A percentile compares a stretch with the other conserved stretches of the same genome.
phyloP scores from a whole-genome alignment of 2,329 filamentous ascomycete species.

The Scedosporium aurantiacum region DNA sequence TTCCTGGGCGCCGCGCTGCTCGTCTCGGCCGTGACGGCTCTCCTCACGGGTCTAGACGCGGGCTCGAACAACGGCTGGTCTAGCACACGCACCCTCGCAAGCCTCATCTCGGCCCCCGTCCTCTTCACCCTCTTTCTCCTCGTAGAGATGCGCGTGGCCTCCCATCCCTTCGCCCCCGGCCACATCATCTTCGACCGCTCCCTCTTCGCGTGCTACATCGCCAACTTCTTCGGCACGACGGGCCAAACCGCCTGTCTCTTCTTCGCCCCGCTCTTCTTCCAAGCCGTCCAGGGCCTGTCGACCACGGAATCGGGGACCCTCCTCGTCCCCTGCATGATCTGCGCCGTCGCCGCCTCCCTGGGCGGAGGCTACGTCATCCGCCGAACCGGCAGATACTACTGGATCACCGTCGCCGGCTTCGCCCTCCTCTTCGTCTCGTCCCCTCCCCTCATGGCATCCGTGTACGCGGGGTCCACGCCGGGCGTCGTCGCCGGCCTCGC shows the following conservation, averaged over 20 bases:
- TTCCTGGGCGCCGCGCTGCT: conserved; percentile 61
- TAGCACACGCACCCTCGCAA: conserved; percentile 43
- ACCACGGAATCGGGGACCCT: conserved; percentile 54
- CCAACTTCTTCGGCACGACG: conserved; percentile 61
- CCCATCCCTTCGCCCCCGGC: conserved; percentile 63
- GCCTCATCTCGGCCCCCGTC: conserved; percentile 41
- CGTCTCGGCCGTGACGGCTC: conserved; percentile 50
- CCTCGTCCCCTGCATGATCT: conserved; percentile 55
- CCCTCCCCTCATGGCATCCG: conserved; percentile 42
- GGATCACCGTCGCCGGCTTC: conserved; percentile 51
- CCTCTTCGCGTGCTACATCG: conserved; percentile 56
- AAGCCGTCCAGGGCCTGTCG: conserved; percentile 54
- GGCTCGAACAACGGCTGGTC: conserved; percentile 64
- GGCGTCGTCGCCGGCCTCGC: conserved; percentile 47
- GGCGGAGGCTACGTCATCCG: conserved; percentile 57
- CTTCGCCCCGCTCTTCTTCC: conserved; percentile 69
- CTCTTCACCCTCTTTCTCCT: conserved; percentile 57
- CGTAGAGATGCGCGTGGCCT: conserved; percentile 56
- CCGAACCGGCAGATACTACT: conserved; percentile 60
- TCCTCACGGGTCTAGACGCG: conserved; percentile 60
- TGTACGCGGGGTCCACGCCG: conserved; percentile 33
- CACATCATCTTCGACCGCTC: conserved; percentile 59
- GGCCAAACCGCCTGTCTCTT: conserved; percentile 49
- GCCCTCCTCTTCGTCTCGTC: conserved; percentile 40
- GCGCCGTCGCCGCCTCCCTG: conserved; percentile 53